Evolutionary conservation across 2,329 filamentous ascomycete genomes (phyloP), one percentile per base, ranked within the genome.

Genomic region (Colletotrichum sp.): DNA sequence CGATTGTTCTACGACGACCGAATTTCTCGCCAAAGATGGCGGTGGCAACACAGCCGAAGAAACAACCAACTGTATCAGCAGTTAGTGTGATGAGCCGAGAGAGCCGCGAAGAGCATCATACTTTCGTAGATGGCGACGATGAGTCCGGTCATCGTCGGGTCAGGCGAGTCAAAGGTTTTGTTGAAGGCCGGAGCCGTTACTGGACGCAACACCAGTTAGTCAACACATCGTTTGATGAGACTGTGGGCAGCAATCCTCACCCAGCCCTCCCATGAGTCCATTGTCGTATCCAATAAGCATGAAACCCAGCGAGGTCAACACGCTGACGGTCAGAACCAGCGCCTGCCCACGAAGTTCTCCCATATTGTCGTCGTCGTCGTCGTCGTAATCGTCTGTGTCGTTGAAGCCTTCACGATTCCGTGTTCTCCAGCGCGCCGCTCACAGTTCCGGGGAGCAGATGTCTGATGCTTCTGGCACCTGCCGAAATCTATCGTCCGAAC

Each of bases 271-370:
- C 84, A 86, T 84, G 5, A 86, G 77, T 6, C 85, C 85, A 80
- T 87, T 87, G 72, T 86, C 85, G 73, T 82, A 87, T 24, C 86
- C 86, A 55, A 88, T 87, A 43, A 87, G 81, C 76, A 88, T 81
- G 72, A 88, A 88, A 0, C 86, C 85, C 51, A 88, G 74, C 34
- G 84, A 87, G 0, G 86, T 86, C 75, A 88, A 77, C 9, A 82
- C 77, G 27, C 84, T 86, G 70, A 87, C 85, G 21, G 84, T 82
- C 27, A 82, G 76, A 27, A 88, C 79, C 27, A 88, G 82, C 16
- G 80, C 76, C 38, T 81, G 82, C 43, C 85, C 85, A 15, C 62
- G 38, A 57, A 73, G 68, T 38, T 73, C 71, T 16, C 62, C 62
- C 71, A 73, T 73, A 3, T 33, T 66, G 33, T 16, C 24, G 21